phyloP scores from a whole-genome alignment of 108 stramenopile genomes.

The Skeletonema potamos region DNA sequence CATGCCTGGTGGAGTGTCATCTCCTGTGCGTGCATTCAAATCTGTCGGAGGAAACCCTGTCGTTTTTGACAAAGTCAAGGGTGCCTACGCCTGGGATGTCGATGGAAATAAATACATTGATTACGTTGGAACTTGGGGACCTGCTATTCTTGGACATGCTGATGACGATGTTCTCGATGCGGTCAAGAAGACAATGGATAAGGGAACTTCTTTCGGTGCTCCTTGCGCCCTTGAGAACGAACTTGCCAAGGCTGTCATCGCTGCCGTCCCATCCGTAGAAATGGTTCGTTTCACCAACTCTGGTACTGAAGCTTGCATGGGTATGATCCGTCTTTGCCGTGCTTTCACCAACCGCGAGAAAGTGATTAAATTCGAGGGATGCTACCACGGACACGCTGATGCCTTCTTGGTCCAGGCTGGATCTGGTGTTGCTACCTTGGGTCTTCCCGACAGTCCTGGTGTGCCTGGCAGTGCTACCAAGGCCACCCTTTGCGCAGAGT shows the following conservation, averaged over 20 bases:
- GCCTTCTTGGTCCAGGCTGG: constrained; percentile 98
- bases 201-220: constrained; percentile 98
- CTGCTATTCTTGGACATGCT: constrained; percentile 97
- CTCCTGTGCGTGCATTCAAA: constrained; percentile 98
- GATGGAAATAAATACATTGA: constrained; percentile 96
- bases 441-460: constrained; percentile 96
- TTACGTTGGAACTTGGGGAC: constrained; percentile 98
- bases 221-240: constrained; percentile 95
- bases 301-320: constrained; percentile 99
- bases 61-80: constrained; percentile 97
- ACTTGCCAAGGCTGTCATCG: constrained; percentile 96
- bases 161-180: constrained; percentile 95
- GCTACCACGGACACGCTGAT: constrained; percentile 99
- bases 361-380: constrained; percentile 99
- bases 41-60: constrained; percentile 97
- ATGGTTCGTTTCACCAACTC: constrained; percentile 99
- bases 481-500: constrained; percentile 94
- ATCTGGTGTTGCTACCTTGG: constrained; percentile 96
- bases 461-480: constrained; percentile 91
- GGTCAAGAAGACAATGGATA: constrained; percentile 90
- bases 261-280: constrained; percentile 96
- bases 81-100: constrained; percentile 99
- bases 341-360: constrained; percentile 94
- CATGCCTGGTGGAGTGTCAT: constrained; percentile 98
- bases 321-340: constrained; percentile 97